These are phyloP conservation scores for Mycothermus thermophilus DNA, from an alignment of 495 filamentous ascomycete species.

Conservation along the genomic window DNA sequence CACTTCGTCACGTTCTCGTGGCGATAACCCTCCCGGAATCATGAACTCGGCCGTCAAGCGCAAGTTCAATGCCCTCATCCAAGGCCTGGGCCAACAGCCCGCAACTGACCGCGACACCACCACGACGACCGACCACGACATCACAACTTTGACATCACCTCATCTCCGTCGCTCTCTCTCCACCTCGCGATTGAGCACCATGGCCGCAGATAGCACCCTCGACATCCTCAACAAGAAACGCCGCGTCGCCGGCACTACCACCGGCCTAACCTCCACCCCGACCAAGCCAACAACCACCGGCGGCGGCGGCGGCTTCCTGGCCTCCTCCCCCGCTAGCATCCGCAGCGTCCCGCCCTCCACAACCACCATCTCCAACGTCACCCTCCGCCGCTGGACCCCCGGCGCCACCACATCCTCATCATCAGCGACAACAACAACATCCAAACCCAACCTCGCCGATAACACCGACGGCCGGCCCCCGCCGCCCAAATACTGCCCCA, in stretches of 20 bases:
- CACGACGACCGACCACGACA: slow-evolving; percentile 5
- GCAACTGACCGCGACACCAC: slow-evolving; percentile 6
- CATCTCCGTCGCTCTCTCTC: slow-evolving; percentile 8
- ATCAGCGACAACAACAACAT: too few species aligned
- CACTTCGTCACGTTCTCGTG: too few species aligned
- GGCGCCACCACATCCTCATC: neutral
- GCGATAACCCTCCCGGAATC: too few species aligned
- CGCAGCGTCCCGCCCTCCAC: slow-evolving; percentile 4
- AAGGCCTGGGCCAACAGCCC: slow-evolving; percentile 32
- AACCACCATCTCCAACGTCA: slow-evolving; percentile 28
- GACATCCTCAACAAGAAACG: slow-evolving; percentile 35
- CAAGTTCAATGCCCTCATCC: slow-evolving; percentile 43
- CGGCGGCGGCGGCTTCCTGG: slow-evolving; percentile 1
- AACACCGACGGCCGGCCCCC: neutral
- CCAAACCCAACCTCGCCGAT: neutral
- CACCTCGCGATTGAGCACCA: slow-evolving; percentile 9
- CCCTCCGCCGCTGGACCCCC: slow-evolving; percentile 29
- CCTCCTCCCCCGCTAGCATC: slow-evolving; percentile 5
- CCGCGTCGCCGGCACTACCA: slow-evolving; percentile 23
- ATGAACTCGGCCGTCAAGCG: slow-evolving; percentile 44
- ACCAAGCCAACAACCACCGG: too few species aligned
- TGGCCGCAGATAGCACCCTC: slow-evolving; percentile 11
- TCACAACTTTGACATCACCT: neutral
- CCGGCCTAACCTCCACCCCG: slow-evolving; percentile 10
- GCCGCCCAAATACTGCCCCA: slow-evolving; percentile 50